Conservation (phyloP, 139 green algal genomes). For the Volvox reticuliferus region DNA sequence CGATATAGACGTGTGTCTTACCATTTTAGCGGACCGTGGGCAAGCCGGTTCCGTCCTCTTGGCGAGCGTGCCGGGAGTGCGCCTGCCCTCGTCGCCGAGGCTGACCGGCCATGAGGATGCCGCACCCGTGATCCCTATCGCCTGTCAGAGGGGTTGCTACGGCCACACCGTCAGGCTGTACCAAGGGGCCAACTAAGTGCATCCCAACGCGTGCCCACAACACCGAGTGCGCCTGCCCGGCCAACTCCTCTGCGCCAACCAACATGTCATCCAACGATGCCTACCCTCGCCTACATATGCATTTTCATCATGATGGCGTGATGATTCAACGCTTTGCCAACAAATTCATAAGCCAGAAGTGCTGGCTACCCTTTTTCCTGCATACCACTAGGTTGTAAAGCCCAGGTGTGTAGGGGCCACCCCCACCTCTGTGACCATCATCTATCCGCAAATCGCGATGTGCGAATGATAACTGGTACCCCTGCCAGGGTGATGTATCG, state of each 20-base stretch:
- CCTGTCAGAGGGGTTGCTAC: slow-evolving; percentile 1
- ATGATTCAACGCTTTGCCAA: slow-evolving; percentile 8
- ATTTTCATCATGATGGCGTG: slow-evolving; percentile 18
- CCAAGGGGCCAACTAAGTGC: neutral
- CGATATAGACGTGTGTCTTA: slow-evolving; percentile 37
- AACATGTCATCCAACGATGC: neutral
- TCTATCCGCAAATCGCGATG: neutral
- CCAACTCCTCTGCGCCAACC: neutral
- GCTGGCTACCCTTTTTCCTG: neutral
- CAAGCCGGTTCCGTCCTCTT: neutral
- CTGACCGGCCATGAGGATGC: neutral
- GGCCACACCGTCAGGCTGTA: neutral
- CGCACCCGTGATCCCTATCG: neutral
- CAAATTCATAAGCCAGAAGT: slow-evolving; percentile 19
- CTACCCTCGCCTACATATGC: neutral
- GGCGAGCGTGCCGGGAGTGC: slow-evolving; percentile 41
- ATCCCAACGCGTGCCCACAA: slow-evolving; percentile 3
- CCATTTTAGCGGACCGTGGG: neutral
- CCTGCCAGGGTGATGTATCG: neutral
- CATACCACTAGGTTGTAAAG: slow-evolving; percentile 10
- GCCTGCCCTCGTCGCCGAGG: neutral
- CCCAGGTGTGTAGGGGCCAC: slow-evolving; percentile 10
- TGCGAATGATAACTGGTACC: neutral
- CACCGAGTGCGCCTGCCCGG: slow-evolving; percentile 7
- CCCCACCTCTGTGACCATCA: neutral